Conservation (phyloP, 1,284 basidiomycete species). For the Mycosarcoma maydis region DNA sequence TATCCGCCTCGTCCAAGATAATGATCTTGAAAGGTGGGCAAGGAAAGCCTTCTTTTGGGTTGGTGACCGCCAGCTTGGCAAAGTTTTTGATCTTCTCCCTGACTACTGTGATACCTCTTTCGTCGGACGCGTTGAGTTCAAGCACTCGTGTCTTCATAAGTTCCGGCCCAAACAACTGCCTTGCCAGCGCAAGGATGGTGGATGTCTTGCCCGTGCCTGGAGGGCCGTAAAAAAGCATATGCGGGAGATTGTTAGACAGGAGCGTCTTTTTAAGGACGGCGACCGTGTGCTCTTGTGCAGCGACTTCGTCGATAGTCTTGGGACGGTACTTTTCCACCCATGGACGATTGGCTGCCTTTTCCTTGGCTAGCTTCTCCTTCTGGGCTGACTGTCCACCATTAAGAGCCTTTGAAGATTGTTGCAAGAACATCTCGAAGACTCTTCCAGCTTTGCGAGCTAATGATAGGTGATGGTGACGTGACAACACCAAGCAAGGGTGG, state of each 20-base stretch:
- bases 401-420: slow-evolving; percentile 41
- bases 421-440: slow-evolving; percentile 51
- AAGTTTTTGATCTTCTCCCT: slow-evolving; percentile 99
- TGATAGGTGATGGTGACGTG: too few species aligned
- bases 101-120: slow-evolving; percentile 94
- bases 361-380: slow-evolving; percentile 43
- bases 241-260: slow-evolving; percentile 91
- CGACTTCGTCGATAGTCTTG: slow-evolving; percentile 96
- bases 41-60: slow-evolving; percentile 73
- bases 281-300: slow-evolving; percentile 95
- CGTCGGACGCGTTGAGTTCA: slow-evolving; percentile 99
- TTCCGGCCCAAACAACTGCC: slow-evolving; percentile 96
- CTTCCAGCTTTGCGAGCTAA: too few species aligned
- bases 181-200: slow-evolving; percentile 91
- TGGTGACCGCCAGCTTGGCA: slow-evolving; percentile 74
- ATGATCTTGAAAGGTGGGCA: slow-evolving; percentile 99
- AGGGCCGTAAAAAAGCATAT: slow-evolving; percentile 99
- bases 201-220: slow-evolving; percentile 99
- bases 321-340: slow-evolving; percentile 99
- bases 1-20: slow-evolving; percentile 98
- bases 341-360: slow-evolving; percentile 74
- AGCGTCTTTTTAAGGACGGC: slow-evolving; percentile 90
- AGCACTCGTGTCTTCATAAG: slow-evolving; percentile 92
- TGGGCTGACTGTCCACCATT: slow-evolving; percentile 30
- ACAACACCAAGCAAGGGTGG: background rate